These are phyloP conservation scores for Fraxinus floribunda DNA, from an alignment of 305 asterid genomes.

Conservation along the genomic window DNA sequence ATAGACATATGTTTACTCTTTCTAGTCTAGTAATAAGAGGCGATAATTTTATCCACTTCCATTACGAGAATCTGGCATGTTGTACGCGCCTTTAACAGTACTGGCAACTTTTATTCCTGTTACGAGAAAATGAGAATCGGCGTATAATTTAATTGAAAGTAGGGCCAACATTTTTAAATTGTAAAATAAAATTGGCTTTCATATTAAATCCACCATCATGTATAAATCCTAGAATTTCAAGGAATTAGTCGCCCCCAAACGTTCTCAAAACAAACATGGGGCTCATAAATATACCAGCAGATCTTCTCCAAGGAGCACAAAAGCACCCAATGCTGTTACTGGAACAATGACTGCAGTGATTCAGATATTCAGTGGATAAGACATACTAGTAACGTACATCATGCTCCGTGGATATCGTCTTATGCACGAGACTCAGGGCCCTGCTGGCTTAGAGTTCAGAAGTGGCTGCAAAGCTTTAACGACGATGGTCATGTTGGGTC, in stretches of 20 bases:
- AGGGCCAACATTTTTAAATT: background rate
- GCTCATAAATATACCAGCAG: background rate
- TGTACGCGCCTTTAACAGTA: too few species aligned
- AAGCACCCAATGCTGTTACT: background rate
- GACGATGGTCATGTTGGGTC: slow-evolving; percentile 78
- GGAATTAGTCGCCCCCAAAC: slow-evolving; percentile 23
- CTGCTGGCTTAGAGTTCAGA: slow-evolving; percentile 60
- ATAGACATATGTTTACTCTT: too few species aligned
- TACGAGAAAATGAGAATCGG: background rate
- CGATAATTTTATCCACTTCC: background rate
- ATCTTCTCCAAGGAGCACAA: slow-evolving; percentile 8
- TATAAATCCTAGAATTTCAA: slow-evolving; percentile 26
- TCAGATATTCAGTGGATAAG: slow-evolving; percentile 7
- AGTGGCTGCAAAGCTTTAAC: slow-evolving; percentile 83
- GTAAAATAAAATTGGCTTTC: slow-evolving; percentile 18
- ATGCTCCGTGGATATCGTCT: background rate
- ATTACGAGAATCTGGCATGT: background rate
- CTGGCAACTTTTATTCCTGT: too few species aligned
- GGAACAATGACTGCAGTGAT: slow-evolving; percentile 15
- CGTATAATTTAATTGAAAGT: background rate
- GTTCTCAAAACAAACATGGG: slow-evolving; percentile 11
- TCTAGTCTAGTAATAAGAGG: background rate
- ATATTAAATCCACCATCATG: slow-evolving; percentile 15
- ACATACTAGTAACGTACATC: slow-evolving; percentile 1
- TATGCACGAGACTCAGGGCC: slow-evolving; percentile 49